Conservation (phyloP, 2,329 filamentous ascomycete genomes). For the Pseudocercospora pini-densiflorae region DNA sequence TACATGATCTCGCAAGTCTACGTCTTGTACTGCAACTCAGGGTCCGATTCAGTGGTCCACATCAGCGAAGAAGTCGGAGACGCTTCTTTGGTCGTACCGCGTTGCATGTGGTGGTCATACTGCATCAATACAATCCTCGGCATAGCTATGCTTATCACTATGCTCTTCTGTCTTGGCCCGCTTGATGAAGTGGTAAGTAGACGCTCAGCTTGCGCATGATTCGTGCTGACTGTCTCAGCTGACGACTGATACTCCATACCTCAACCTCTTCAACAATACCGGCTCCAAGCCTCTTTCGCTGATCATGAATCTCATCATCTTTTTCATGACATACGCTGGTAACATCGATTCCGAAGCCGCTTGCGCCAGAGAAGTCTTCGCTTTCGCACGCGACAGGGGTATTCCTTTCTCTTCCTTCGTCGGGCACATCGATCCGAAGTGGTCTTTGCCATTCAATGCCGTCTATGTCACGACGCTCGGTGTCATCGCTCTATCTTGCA, state of each 20-base stretch:
- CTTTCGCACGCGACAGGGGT: conserved; percentile 37
- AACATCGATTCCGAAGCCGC: conserved; percentile 3
- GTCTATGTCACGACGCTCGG: conserved; percentile 34
- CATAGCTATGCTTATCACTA: conserved; percentile 1
- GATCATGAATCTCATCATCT: conserved; percentile 7
- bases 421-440: conserved; percentile 29
- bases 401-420: conserved; percentile 35
- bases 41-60: conserved; percentile 17
- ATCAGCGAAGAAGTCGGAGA: conserved; percentile 23
- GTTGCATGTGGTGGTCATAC: conserved; percentile 29
- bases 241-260: conserved; percentile 3
- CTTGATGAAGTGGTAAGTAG: conserved; percentile 8
- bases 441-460: conserved; percentile 35
- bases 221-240: not conserved
- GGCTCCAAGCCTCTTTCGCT: not conserved
- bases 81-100: conserved; percentile 27
- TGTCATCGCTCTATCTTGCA: conserved; percentile 38
- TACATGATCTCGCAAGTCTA: conserved; percentile 31
- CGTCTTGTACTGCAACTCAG: not conserved
- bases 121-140: not conserved
- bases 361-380: conserved; percentile 29
- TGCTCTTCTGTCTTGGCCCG: conserved; percentile 9
- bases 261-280: conserved; percentile 12
- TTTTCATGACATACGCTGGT: conserved; percentile 1
- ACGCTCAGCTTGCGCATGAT: not conserved